Base-by-base conservation (phyloP, 805 yeast genomes). In the Diddensiella santjacobensis region DNA sequence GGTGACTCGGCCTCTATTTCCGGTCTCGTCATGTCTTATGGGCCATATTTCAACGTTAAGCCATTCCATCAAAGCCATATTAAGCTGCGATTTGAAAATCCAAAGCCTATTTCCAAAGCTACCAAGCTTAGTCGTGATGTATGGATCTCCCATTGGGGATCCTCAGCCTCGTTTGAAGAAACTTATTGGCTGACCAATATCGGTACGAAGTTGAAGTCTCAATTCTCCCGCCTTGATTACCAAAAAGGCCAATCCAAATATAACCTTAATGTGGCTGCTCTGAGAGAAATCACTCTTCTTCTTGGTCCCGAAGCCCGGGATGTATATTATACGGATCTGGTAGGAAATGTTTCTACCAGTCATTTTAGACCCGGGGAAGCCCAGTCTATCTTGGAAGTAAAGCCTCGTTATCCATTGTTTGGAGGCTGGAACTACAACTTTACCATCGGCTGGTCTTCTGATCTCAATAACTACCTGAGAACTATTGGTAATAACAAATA, bases 371-470 rank as follows among this genome's bases (percentile, higher is more conserved):
- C 52, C 13, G 53, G 58, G n/a, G 36, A 24, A 2, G 15, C 3
- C 15, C 67, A 67, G 37, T 66, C 74, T 38, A 67, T 69, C 51
- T 68, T 87, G 42, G 70, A 82, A 30, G 65, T 93, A 55, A 79
- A 77, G 60, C 98, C 98, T 48, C 78, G 99, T 65, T 93, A 73
- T 72, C 99, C 99, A n/a, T 65, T 93, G 4, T 86, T 87, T 67
- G 99, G 99, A 42, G 95, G 90, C 38, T 93, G 99, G 99, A 77
- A 82, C 60, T 91, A 88, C 69, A 88, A 91, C 69, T 93, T 87
- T 73, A 93, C 98, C 19, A 67, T 91, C 57, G 98, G 98, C n/a
- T 93, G 96, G 96, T 79, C 83, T 43, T 77, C 80, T 54, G 69
- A 73, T 18, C 67, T 90, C 37, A 60, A 69, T 13, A 68, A 78